Percentiles rank a stretch among this genome's conserved stretches.
Evolutionary conservation across 371 early-diverging fungal genomes (phyloP).

Genomic region (Saksenaea vasiformis): DNA sequence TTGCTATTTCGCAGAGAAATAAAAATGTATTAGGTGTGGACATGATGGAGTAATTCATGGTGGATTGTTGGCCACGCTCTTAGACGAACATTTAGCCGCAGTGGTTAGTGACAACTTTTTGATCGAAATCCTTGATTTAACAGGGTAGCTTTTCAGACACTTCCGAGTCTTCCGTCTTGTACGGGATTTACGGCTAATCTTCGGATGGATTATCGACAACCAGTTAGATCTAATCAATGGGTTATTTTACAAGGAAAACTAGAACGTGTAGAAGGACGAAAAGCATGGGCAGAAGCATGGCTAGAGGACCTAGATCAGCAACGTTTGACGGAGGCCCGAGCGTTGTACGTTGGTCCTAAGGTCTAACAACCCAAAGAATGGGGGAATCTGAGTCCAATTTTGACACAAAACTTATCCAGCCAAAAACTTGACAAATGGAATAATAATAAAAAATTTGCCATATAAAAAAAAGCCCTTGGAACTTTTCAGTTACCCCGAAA

Average conservation of each 20-base stretch:
- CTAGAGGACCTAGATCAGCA: constrained; percentile 57
- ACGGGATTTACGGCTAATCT: constrained; percentile 79
- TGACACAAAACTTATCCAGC: neutral
- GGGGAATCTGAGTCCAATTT: constrained; percentile 25
- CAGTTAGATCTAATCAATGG: constrained; percentile 68
- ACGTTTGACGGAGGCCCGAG: constrained; percentile 62
- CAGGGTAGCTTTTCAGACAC: constrained; percentile 30
- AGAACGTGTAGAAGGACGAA: constrained; percentile 67
- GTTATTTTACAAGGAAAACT: constrained; percentile 66
- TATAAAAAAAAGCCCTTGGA: neutral
- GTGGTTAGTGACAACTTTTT: constrained; percentile 41
- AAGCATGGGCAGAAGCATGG: constrained; percentile 66
- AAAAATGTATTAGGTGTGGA: constrained; percentile 52
- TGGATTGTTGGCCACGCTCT: constrained; percentile 70
- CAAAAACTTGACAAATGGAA: neutral
- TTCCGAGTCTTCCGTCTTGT: constrained; percentile 61
- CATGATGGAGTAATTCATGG: constrained; percentile 79
- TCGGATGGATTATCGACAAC: constrained; percentile 71
- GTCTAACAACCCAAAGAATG: constrained; percentile 27
- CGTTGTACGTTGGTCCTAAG: constrained; percentile 67
- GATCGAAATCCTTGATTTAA: neutral
- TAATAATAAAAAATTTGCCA: neutral
- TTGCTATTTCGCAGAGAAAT: neutral
- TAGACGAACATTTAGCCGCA: constrained; percentile 66
- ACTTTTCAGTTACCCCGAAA: constrained; percentile 1